Evolutionary conservation across 2,329 filamentous ascomycete species (phyloP).

Genomic region (Nemania sp.): DNA sequence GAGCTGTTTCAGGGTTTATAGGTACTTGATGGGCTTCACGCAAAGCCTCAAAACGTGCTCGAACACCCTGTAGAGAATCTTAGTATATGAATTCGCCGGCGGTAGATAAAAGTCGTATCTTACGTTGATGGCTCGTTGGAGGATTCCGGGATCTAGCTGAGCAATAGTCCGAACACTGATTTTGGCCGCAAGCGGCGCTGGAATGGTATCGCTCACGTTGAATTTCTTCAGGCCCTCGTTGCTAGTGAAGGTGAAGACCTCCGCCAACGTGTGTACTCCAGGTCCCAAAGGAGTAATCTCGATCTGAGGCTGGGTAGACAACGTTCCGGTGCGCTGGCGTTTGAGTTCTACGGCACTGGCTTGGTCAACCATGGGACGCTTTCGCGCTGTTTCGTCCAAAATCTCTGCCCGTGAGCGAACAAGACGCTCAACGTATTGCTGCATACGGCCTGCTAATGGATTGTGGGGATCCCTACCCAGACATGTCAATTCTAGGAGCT

Average conservation of each 20-base stretch:
- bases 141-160: conserved; percentile 68
- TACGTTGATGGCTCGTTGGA: conserved; percentile 77
- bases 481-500: conserved; percentile 32
- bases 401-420: conserved; percentile 78
- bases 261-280: conserved; percentile 77
- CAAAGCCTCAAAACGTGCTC: conserved; percentile 53
- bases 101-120: conserved; percentile 37
- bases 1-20: conserved; percentile 63
- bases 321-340: conserved; percentile 70
- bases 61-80: conserved; percentile 50
- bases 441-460: conserved; percentile 75
- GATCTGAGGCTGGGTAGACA: conserved; percentile 48
- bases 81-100: conserved; percentile 3
- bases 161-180: conserved; percentile 81
- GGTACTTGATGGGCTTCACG: conserved; percentile 49
- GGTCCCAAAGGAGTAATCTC: conserved; percentile 73
- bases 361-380: conserved; percentile 74
- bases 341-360: conserved; percentile 80
- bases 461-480: conserved; percentile 74
- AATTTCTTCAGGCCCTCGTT: conserved; percentile 77
- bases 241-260: conserved; percentile 83
- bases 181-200: conserved; percentile 73
- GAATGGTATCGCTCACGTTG: conserved; percentile 75
- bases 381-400: conserved; percentile 77
- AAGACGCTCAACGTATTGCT: conserved; percentile 83